A percentile compares a stretch with the other conserved stretches of the same genome.
These are phyloP conservation scores for Musa itinerans DNA, from an alignment of 176 grass and related monocot genomes.

Conservation along the genomic window DNA sequence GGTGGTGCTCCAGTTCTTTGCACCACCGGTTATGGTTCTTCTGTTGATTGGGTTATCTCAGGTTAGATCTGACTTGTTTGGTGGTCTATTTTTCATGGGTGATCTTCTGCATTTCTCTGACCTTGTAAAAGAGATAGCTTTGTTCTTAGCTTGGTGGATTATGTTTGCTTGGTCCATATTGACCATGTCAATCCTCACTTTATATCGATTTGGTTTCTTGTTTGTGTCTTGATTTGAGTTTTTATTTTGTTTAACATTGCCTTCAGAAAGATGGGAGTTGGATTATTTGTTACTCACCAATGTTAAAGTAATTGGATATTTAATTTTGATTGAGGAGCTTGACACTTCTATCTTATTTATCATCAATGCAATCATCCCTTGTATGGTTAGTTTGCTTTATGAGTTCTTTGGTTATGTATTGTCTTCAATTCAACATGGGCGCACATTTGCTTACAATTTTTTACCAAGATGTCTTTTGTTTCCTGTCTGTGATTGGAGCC, in stretches of 20 bases:
- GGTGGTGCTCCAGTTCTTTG: slow-evolving; percentile 53
- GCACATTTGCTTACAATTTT: neutral
- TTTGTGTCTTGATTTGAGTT: slow-evolving; percentile 55
- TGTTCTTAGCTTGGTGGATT: slow-evolving; percentile 67
- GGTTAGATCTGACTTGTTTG: slow-evolving; percentile 57
- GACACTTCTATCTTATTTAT: neutral
- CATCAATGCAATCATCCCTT: neutral
- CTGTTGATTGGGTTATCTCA: slow-evolving; percentile 53
- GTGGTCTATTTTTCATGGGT: slow-evolving; percentile 27
- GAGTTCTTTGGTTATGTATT: neutral
- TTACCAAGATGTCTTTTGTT: neutral
- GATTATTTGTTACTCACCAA: neutral
- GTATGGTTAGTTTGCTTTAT: neutral
- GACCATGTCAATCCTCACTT: slow-evolving; percentile 43
- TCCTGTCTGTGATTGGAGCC: neutral
- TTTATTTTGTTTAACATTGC: slow-evolving; percentile 1
- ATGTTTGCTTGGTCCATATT: slow-evolving; percentile 44
- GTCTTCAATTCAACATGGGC: neutral
- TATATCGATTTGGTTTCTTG: slow-evolving; percentile 67
- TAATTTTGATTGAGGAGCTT: neutral
- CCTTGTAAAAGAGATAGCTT: slow-evolving; percentile 55
- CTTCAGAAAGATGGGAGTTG: neutral
- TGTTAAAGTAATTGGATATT: neutral
- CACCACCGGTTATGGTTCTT: slow-evolving; percentile 46
- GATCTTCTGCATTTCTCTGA: slow-evolving; percentile 47